Evolutionary conservation across 805 yeast species (phyloP), one percentile per base, ranked within the genome.

Genomic region (Cyberlindnera americana): DNA sequence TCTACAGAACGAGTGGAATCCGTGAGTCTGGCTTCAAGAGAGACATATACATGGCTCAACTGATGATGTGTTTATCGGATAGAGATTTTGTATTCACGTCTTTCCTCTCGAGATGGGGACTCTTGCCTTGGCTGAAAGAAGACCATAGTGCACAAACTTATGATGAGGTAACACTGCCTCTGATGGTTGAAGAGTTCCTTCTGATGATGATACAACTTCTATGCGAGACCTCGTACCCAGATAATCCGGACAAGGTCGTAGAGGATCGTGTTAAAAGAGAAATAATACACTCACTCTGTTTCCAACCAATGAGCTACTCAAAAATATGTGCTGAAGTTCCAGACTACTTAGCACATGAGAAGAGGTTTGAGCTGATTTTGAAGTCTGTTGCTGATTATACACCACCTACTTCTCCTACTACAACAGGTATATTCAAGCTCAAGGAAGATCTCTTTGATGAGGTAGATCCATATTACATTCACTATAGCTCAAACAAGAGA

Each of bases 401-500:
- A n/a, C 71, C 83, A 1, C 89, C 95, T 3, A 63, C 72, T 5
- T 76, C 79, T 4, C 49, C 72, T 15, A 59, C 72, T 18, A 83
- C 83, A 47, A 61, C 70, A 17, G 87, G 95, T 3, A 57, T 74
- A 19, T 91, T 84, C 60, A 67, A 77, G 19, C 68, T 93, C 44
- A 88, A 84, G 53, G 70, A 73, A 3, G 71, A 77, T 35, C 63
- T 65, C 21, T 69, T 63, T 40, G 67, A 65, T 2, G 64, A 71
- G 19, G 74, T 90, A 30, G 93, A 91, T 57, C 95, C 97, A 0
- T 90, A 77, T 54, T 91, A 82, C 56, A 70, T 85, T 43, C 89
- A 88, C 50, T 83, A 83, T 51, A 68, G 83, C 0, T 65, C 91
- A 0, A 88, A 88, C 50, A 80, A 78, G 38, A 75, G 91, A 39